A percentile compares a stretch with the other conserved stretches of the same genome.
These are phyloP conservation scores for Dictyophora rubrovolvata DNA, from an alignment of 768 basidiomycete species.

Conservation along the genomic window DNA sequence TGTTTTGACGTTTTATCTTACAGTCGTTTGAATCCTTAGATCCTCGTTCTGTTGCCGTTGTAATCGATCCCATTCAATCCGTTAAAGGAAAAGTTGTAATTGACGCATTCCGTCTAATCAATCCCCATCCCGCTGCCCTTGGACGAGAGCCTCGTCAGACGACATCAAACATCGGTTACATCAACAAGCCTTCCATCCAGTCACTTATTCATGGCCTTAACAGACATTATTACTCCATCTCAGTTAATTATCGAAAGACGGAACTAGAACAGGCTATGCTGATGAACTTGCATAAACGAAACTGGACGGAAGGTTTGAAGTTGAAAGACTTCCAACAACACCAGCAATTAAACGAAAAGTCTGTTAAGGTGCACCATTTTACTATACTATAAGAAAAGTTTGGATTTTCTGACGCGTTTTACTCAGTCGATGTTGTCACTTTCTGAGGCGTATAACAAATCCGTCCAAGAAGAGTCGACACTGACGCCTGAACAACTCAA, in stretches of 20 bases:
- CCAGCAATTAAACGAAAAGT: conserved; percentile 82
- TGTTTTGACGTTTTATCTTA: conserved; percentile 11
- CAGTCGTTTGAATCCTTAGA: conserved; percentile 96
- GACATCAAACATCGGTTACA: conserved; percentile 96
- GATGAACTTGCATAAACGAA: conserved; percentile 97
- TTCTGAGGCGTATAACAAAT: conserved; percentile 93
- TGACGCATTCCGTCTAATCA: conserved; percentile 96
- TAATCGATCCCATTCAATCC: conserved; percentile 97
- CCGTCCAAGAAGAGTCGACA: conserved; percentile 96
- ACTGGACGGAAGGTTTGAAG: conserved; percentile 97
- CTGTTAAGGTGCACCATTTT: conserved; percentile 68
- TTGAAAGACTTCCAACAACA: conserved; percentile 83
- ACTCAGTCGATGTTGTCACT: conserved; percentile 83
- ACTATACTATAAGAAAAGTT: conserved; percentile 16
- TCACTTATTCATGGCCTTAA: conserved; percentile 96
- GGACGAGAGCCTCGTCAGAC: conserved; percentile 95
- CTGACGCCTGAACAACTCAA: conserved; percentile 87
- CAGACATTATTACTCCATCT: conserved; percentile 96
- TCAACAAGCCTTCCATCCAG: conserved; percentile 99
- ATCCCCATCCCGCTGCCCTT: conserved; percentile 77
- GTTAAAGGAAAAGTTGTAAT: conserved; percentile 99
- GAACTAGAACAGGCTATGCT: conserved; percentile 98
- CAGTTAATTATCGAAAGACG: conserved; percentile 96
- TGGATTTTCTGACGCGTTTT: conserved; percentile 1
- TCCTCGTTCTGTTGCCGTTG: conserved; percentile 89